Conservation (phyloP, 257 asterid genomes). For the Solanum bulbocastanum region DNA sequence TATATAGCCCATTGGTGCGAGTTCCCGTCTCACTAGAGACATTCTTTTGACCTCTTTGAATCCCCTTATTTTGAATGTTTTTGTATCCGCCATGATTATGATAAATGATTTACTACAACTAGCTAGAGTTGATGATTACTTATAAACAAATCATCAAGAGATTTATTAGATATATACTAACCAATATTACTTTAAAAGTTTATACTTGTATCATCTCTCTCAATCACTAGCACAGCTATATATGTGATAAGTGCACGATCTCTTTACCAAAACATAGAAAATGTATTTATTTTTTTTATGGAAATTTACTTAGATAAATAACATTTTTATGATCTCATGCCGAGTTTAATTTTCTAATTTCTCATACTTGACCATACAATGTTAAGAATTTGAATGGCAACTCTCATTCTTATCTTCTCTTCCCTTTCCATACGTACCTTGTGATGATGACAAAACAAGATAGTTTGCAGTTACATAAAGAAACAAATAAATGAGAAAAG, state of each 20-base stretch:
- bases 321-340: background rate
- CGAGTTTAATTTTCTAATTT: background rate
- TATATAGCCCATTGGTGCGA: background rate
- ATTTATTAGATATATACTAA: no score
- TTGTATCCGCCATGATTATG: background rate
- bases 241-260: background rate
- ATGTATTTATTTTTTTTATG: background rate
- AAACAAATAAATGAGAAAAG: background rate
- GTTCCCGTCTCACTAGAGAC: background rate
- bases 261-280: background rate
- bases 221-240: background rate
- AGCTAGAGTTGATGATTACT: background rate
- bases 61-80: no score
- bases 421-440: background rate
- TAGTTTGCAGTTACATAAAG: background rate
- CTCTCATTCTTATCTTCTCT: background rate
- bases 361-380: background rate
- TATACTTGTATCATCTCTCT: background rate
- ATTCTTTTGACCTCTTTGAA: no score
- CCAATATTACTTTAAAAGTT: background rate
- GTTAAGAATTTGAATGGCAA: background rate
- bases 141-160: background rate
- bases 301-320: background rate
- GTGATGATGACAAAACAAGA: background rate
- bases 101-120: background rate